Base-by-base conservation (phyloP, 2,329 filamentous ascomycete species). In the Aspergillus sp. region DNA sequence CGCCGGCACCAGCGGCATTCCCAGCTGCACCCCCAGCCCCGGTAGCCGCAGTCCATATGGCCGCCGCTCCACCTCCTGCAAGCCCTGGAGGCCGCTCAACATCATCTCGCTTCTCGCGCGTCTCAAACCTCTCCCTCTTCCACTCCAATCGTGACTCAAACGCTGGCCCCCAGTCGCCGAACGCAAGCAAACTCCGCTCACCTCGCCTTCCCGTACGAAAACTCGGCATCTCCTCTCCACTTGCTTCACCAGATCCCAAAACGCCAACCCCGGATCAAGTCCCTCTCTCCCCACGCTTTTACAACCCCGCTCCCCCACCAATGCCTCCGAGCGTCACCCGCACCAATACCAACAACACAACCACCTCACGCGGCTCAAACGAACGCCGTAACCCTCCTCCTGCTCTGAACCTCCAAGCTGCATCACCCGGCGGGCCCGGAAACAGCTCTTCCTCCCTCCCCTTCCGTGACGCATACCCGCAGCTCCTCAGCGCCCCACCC, bases 181-280 rank as follows among this genome's bases (percentile, higher is more conserved):
- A 15, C 58, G 68, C 62, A 62, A 69, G 70, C 60, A 81, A 79
- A 62, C 73, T 78, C 62, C 77, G 80, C 48, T 76, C 76, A 2
- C 75, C 70, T 3, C 69, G 69, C 24, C 59, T 77, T 44, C 71
- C 73, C 7, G 71, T 86, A 46, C 81, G 82, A 52, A 83, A 83
- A 58, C 74, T 86, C 39, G 79, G 81, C 58, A 87, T 87, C 63
- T 85, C 82, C 19, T 78, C 81, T 7, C 83, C 84, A 2, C 72
- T 85, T 40, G 70, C 70, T 33, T 79, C 78, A 1, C 77, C 78
- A 11, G 77, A 80, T 15, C 73, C 76, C 22, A 71, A 72, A 24
- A 71, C 74, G 4, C 68, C 74, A 42, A 70, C 70, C 41, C 74
- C 80, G 48, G 78, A 75, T n/a, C 78, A 82, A n/a, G 81, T 83